Conservation (phyloP, 352 stramenopile genomes). For the Pythium insidiosum region DNA sequence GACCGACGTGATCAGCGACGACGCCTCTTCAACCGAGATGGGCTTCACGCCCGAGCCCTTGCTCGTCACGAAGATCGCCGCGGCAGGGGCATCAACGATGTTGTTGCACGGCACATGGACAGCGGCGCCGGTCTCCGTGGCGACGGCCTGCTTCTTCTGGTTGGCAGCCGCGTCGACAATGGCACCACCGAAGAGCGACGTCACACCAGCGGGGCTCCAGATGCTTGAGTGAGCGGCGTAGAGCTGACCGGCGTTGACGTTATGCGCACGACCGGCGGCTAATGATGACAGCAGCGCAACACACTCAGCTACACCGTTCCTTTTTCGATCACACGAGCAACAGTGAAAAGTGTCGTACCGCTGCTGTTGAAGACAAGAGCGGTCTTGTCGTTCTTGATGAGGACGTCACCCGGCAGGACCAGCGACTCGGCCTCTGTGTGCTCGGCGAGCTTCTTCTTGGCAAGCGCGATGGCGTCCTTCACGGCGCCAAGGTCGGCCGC, state of each 20-base stretch:
- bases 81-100: slow-evolving; percentile 53
- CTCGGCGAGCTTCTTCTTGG: slow-evolving; percentile 68
- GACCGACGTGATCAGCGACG: slow-evolving; percentile 33
- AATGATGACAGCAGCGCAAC: background rate
- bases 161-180: slow-evolving; percentile 44
- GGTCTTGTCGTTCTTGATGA: slow-evolving; percentile 56
- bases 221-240: slow-evolving; percentile 68
- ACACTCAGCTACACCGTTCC: background rate
- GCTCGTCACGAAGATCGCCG: slow-evolving; percentile 59
- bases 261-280: slow-evolving; percentile 33
- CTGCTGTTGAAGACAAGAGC: slow-evolving; percentile 66
- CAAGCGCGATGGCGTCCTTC: slow-evolving; percentile 43
- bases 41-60: slow-evolving; percentile 49
- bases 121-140: slow-evolving; percentile 32
- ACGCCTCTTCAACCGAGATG: slow-evolving; percentile 45
- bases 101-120: slow-evolving; percentile 77
- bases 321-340: background rate
- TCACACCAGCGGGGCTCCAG: slow-evolving; percentile 58
- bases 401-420: slow-evolving; percentile 41
- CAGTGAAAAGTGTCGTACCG: slow-evolving; percentile 9
- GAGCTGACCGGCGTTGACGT: slow-evolving; percentile 48
- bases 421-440: slow-evolving; percentile 42
- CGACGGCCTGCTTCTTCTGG: slow-evolving; percentile 50
- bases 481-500: slow-evolving; percentile 41
- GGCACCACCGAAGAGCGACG: slow-evolving; percentile 62